Evolutionary conservation across 1,284 basidiomycete species (phyloP).

Genomic region (Irpex lacteus): DNA sequence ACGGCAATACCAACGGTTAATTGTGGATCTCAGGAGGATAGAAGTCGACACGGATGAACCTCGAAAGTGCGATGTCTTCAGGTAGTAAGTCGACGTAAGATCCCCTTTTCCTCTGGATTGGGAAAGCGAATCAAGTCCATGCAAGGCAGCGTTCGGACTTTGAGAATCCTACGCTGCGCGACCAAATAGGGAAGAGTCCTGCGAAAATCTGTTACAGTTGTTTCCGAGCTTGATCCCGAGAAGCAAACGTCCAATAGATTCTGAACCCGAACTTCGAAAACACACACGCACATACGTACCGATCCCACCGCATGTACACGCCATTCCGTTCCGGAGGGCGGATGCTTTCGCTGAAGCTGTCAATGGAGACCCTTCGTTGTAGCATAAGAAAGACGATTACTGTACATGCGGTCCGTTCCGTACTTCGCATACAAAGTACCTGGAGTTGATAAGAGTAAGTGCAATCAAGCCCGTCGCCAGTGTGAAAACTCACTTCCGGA

Average conservation of each 20-base stretch:
- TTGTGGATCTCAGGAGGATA: neutral
- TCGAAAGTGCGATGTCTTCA: neutral
- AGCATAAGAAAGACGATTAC: neutral
- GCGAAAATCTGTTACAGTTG: neutral
- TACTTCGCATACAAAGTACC: too few species aligned
- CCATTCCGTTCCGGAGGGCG: neutral
- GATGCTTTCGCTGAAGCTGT: neutral
- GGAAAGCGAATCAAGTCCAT: neutral
- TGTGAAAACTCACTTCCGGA: too few species aligned
- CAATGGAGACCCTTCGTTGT: neutral
- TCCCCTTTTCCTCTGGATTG: neutral
- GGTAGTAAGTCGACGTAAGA: neutral
- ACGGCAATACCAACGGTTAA: neutral
- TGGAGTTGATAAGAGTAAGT: too few species aligned
- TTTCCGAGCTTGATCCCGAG: neutral
- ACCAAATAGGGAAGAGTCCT: neutral
- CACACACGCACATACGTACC: neutral
- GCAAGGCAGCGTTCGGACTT: neutral
- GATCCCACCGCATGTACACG: neutral
- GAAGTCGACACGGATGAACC: slow-evolving; percentile 10
- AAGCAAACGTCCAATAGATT: neutral
- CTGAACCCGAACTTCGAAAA: neutral
- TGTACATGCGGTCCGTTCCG: too few species aligned
- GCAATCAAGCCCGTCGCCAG: too few species aligned
- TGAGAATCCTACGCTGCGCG: neutral